phyloP scores from a whole-genome alignment of 441 rosid genomes.

The Eutrema salsugineum region DNA sequence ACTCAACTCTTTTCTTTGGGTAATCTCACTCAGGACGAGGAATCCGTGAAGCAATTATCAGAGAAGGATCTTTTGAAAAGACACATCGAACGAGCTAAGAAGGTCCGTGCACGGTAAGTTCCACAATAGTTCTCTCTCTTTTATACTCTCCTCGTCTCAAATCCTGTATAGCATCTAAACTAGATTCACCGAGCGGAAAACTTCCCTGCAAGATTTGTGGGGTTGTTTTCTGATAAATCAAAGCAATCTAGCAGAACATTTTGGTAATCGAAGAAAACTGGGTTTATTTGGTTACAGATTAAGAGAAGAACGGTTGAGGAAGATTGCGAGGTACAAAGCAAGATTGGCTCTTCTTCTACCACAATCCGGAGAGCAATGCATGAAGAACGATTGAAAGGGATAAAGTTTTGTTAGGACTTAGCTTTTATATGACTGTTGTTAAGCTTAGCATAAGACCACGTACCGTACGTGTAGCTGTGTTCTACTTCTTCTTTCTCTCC shows the following conservation, averaged over 20 bases:
- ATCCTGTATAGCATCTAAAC: neutral
- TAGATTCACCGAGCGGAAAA: neutral
- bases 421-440: conserved; percentile 10
- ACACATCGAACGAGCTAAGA: conserved; percentile 67
- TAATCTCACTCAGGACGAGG: conserved; percentile 52
- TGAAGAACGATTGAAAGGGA: conserved; percentile 35
- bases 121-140: neutral
- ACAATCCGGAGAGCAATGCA: conserved; percentile 54
- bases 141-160: neutral
- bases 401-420: conserved; percentile 14
- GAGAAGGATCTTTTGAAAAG: conserved; percentile 59
- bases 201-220: neutral
- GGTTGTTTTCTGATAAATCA: neutral
- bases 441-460: neutral
- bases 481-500: neutral
- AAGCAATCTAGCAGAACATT: neutral
- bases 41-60: conserved; percentile 47
- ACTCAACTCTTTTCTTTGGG: neutral
- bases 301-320: conserved; percentile 55
- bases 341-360: conserved; percentile 82
- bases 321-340: conserved; percentile 74
- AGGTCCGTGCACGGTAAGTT: conserved; percentile 64
- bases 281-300: conserved; percentile 36
- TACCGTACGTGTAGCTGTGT: neutral
- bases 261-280: neutral